Percentiles rank a stretch among this genome's conserved stretches.
Conservation (phyloP, 1,284 basidiomycete species). For the Trichosporon sp. region DNA sequence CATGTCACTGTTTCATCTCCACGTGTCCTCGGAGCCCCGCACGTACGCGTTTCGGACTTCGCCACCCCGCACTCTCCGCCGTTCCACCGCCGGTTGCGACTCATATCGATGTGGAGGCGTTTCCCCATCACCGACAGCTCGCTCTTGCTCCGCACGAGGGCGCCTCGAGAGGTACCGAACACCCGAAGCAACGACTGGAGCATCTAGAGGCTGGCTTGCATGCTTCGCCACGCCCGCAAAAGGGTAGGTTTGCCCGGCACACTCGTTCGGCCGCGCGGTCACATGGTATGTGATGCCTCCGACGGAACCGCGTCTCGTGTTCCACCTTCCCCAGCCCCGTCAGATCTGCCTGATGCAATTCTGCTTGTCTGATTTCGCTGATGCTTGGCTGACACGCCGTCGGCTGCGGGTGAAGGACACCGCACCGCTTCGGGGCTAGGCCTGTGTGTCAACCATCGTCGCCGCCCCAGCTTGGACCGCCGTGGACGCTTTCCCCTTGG, state of each 20-base stretch:
- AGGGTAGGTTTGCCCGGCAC: too few relatives aligned
- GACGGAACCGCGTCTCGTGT: background rate
- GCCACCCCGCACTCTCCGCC: background rate
- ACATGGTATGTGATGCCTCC: too few relatives aligned
- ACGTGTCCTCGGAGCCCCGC: background rate
- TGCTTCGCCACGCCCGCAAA: too few relatives aligned
- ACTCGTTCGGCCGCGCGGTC: too few relatives aligned
- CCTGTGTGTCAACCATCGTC: background rate
- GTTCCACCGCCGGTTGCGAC: too few relatives aligned
- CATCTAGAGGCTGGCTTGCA: too few relatives aligned
- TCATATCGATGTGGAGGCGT: too few relatives aligned
- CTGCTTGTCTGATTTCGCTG: background rate
- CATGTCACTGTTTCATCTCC: constrained; percentile 2
- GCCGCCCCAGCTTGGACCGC: background rate
- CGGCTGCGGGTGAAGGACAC: background rate
- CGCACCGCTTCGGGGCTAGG: background rate
- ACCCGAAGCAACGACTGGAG: too few relatives aligned
- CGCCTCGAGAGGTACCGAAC: too few relatives aligned
- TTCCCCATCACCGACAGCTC: too few relatives aligned
- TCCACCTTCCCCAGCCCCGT: background rate
- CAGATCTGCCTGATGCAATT: background rate
- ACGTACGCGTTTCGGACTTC: background rate
- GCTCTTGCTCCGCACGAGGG: too few relatives aligned
- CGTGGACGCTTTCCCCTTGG: background rate
- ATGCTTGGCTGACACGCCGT: too few relatives aligned